Percentiles rank a stretch among this genome's conserved stretches.
Conservation (phyloP, 192 early-diverging fungal species). For the Endogone sp. region DNA sequence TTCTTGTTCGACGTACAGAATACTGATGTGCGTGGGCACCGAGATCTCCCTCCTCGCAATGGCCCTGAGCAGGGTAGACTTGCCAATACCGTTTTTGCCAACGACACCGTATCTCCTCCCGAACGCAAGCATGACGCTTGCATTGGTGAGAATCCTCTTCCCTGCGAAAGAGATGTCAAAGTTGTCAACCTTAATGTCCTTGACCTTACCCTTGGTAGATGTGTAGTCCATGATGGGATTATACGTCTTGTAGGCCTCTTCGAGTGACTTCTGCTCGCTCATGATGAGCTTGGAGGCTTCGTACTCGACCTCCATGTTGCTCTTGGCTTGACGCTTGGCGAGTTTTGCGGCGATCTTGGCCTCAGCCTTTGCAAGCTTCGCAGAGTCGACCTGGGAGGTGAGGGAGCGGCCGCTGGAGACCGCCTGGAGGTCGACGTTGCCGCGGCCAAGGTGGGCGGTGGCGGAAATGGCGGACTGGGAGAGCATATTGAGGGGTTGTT, state of each 20-base stretch:
- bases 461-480: conserved; percentile 57
- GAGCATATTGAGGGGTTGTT: conserved; percentile 67
- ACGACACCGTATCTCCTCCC: conserved; percentile 96
- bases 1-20: conserved; percentile 98
- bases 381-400: conserved; percentile 68
- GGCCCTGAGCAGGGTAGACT: conserved; percentile 75
- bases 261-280: conserved; percentile 52
- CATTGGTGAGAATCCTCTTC: conserved; percentile 87
- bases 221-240: conserved; percentile 89
- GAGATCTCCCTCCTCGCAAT: conserved; percentile 82
- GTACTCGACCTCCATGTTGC: conserved; percentile 47
- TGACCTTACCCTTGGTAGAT: conserved; percentile 74
- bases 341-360: conserved; percentile 88
- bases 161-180: conserved; percentile 97
- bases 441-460: conserved; percentile 38
- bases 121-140: conserved; percentile 76
- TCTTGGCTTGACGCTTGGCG: conserved; percentile 69
- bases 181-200: conserved; percentile 95
- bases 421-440: conserved; percentile 61
- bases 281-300: conserved; percentile 67
- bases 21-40: conserved; percentile 86
- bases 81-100: conserved; percentile 88
- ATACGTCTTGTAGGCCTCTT: conserved; percentile 76
- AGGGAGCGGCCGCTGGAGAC: conserved; percentile 59
- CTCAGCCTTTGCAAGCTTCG: conserved; percentile 90